Conservation (phyloP, 139 green algal species). For the Chlorella sp. region DNA sequence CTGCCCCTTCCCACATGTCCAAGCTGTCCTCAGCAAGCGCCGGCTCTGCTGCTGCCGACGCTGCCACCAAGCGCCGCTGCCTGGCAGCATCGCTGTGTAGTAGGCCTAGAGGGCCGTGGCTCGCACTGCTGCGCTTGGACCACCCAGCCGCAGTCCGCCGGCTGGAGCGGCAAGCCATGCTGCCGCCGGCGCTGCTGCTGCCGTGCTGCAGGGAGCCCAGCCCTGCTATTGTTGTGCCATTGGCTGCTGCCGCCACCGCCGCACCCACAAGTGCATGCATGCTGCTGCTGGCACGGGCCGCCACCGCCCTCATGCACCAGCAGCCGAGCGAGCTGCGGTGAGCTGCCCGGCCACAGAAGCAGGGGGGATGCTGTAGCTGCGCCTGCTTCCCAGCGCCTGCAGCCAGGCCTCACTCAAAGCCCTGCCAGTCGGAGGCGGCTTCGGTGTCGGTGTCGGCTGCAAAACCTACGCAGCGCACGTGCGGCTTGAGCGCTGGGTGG, state of each 20-base stretch:
- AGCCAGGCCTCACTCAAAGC: constrained; percentile 6
- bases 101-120: neutral
- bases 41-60: neutral
- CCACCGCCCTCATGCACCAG: constrained; percentile 2
- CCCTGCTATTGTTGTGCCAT: neutral
- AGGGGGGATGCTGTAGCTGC: neutral
- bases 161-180: neutral
- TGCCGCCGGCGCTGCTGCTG: neutral
- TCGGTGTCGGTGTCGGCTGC: constrained; percentile 36
- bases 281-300: neutral
- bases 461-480: constrained; percentile 36
- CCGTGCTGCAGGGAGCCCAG: neutral
- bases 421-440: constrained; percentile 34
- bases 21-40: neutral
- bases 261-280: neutral
- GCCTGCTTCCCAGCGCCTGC: neutral
- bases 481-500: constrained; percentile 14
- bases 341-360: neutral
- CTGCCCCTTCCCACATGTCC: neutral
- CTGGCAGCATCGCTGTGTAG: neutral
- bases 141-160: no score
- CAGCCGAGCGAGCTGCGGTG: no score
- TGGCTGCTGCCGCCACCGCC: neutral
- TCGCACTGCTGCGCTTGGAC: no score
- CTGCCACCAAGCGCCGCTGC: constrained; percentile 5